phyloP scores from a whole-genome alignment of 2,329 filamentous ascomycete species.

The Byssochlamys sp. region DNA sequence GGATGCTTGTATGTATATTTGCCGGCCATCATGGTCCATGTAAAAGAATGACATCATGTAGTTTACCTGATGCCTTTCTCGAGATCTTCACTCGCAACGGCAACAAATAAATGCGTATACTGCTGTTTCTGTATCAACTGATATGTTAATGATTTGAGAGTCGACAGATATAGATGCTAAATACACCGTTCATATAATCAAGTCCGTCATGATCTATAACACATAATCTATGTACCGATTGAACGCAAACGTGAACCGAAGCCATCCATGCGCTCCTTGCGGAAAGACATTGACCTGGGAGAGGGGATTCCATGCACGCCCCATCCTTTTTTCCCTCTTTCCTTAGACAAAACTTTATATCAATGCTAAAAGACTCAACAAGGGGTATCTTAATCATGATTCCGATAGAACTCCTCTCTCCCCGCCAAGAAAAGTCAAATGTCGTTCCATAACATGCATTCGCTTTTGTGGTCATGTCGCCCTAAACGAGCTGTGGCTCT shows the following conservation, averaged over 20 bases:
- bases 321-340: background rate
- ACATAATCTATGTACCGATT: background rate
- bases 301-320: background rate
- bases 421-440: background rate
- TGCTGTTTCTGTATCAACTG: background rate
- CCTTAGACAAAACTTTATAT: background rate
- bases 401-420: background rate
- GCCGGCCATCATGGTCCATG: background rate
- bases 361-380: constrained; percentile 2
- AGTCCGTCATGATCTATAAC: background rate
- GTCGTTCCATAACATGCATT: background rate
- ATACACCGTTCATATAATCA: background rate
- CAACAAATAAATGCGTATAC: background rate
- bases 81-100: background rate
- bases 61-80: background rate
- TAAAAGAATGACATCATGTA: background rate
- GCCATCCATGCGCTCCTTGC: background rate
- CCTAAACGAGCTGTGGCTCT: background rate
- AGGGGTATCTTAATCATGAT: constrained; percentile 4
- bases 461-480: background rate
- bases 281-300: background rate
- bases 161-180: background rate
- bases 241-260: background rate
- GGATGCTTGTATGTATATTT: background rate
- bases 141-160: background rate